These are phyloP conservation scores for Coprinopsis marcescibilis DNA, from an alignment of 768 basidiomycete species.

Conservation along the genomic window DNA sequence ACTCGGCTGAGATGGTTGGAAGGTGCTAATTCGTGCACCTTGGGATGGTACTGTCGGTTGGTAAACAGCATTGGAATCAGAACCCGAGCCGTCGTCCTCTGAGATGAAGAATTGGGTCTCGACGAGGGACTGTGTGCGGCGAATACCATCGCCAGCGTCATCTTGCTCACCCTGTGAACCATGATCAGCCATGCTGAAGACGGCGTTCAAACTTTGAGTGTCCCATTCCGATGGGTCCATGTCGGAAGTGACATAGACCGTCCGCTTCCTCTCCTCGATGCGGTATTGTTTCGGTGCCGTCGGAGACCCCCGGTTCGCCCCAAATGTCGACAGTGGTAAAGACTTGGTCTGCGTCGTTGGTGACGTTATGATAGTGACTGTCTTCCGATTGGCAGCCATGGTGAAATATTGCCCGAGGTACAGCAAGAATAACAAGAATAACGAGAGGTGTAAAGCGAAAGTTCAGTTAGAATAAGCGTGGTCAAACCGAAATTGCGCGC, in stretches of 20 bases:
- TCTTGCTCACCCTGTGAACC: slow-evolving; percentile 16
- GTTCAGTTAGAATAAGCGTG: neutral
- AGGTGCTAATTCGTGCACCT: slow-evolving; percentile 18
- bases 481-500: neutral
- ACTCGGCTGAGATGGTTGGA: slow-evolving; percentile 9
- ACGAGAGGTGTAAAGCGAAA: slow-evolving; percentile 2
- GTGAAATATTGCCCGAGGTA: slow-evolving; percentile 4
- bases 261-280: slow-evolving; percentile 43
- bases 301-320: slow-evolving; percentile 21
- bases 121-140: slow-evolving; percentile 26
- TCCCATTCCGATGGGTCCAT: slow-evolving; percentile 39
- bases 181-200: slow-evolving; percentile 32
- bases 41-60: slow-evolving; percentile 6
- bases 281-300: slow-evolving; percentile 36
- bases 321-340: slow-evolving; percentile 16
- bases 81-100: slow-evolving; percentile 13
- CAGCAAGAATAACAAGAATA: slow-evolving; percentile 1
- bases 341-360: slow-evolving; percentile 21
- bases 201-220: slow-evolving; percentile 29
- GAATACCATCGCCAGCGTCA: slow-evolving; percentile 23
- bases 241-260: slow-evolving; percentile 40
- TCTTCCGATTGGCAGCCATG: slow-evolving; percentile 30
- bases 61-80: neutral
- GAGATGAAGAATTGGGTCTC: slow-evolving; percentile 23
- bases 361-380: slow-evolving; percentile 33